Evolutionary conservation across 78 protist species (phyloP).

Genomic region (Dictyostelium firmibasis): DNA sequence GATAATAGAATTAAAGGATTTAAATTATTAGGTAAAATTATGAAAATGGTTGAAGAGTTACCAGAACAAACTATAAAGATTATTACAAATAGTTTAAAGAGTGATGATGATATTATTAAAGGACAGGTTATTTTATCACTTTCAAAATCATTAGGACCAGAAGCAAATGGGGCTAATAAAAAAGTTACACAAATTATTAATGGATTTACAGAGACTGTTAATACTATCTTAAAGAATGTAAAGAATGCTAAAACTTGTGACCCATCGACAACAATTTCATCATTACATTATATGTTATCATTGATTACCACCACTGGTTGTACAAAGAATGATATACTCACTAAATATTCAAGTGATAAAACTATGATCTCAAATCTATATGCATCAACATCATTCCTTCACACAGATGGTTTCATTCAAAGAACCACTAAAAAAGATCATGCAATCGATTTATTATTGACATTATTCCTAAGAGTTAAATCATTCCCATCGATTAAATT

Average conservation of each 20-base stretch:
- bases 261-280: conserved; percentile 14
- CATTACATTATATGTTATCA: neutral
- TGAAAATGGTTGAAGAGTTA: conserved; percentile 4
- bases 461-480: neutral
- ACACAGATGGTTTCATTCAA: conserved; percentile 18
- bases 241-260: conserved; percentile 74
- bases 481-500: conserved; percentile 1
- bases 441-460: neutral
- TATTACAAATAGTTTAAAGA: conserved; percentile 32
- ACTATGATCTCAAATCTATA: neutral
- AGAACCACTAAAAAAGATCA: conserved; percentile 31
- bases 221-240: neutral
- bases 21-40: conserved; percentile 30
- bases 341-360: conserved; percentile 17
- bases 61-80: conserved; percentile 34
- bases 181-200: conserved; percentile 29
- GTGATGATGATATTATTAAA: conserved; percentile 39
- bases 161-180: neutral
- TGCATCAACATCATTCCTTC: conserved; percentile 3
- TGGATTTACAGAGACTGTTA: conserved; percentile 26
- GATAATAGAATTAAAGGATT: conserved; percentile 46
- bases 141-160: conserved; percentile 13
- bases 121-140: conserved; percentile 14
- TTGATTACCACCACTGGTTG: neutral
- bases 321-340: neutral